Base-by-base conservation (phyloP, 345 rosid genomes). In the Citrus hindsii region DNA sequence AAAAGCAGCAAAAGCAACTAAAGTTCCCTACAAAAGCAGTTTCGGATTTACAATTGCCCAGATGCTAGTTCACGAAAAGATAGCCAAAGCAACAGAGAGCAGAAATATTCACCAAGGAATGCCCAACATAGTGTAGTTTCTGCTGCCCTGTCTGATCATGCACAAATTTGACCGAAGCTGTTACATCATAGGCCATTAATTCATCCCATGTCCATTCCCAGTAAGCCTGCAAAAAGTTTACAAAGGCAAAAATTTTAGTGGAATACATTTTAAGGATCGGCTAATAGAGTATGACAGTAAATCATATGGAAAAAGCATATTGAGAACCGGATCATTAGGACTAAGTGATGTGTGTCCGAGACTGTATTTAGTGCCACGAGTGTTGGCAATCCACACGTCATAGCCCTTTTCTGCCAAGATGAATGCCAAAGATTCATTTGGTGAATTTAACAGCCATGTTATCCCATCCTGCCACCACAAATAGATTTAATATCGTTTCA, bases 121-220 rank as follows among this genome's bases (percentile, higher is more conserved):
- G 88, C 21, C 89, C 91, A 79, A 85, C 85, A 46, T 83, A 85
- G 82, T 89, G 92, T 67, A 89, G 75, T 27, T 46, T 46, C 51
- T 80, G 83, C 77, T 86, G 88, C 46, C 85, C 86, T 0, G 88
- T 82, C 25, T 80, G 85, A 68, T 78, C 66, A 53, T 82, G 71
- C 46, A 89, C 88, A 72, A 86, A 85, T 55, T 83, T 72, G 58
- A 87, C 69, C 4, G 79, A 78, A 14, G 90, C 87, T 19, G 94
- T 88, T 72, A 89, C 88, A 80, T 91, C 94, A 71, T 75, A 82
- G n/a, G 86, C 75, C 33, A 66, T 84, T 69, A 87, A 40, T 76
- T 86, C 88, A 38, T 91, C 90, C 92, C 92, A 88, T 0, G 94
- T 76, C 94, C 94, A 91, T 37, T 89, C 81, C 92, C 94, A 89